Evolutionary conservation across 164 flowering plant genomes (phyloP).

Genomic region (Platanus orientalis): DNA sequence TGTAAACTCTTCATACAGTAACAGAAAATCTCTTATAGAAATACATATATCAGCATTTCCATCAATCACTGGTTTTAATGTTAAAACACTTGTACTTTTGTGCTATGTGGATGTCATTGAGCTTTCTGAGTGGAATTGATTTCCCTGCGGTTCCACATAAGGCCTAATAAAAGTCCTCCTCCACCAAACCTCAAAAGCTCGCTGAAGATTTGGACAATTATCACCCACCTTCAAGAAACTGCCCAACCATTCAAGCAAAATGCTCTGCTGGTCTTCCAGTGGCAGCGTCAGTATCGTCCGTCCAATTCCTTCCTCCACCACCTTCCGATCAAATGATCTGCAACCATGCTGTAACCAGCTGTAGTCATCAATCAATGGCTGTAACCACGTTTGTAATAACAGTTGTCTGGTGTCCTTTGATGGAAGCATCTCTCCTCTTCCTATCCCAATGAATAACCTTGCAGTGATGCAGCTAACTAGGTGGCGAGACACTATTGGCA

Average conservation of each 20-base stretch:
- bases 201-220: slow-evolving; percentile 90
- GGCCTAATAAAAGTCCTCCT: slow-evolving; percentile 82
- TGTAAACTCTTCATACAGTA: no score
- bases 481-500: slow-evolving; percentile 68
- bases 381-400: slow-evolving; percentile 75
- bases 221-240: slow-evolving; percentile 80
- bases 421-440: slow-evolving; percentile 85
- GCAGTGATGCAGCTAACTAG: slow-evolving; percentile 80
- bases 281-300: slow-evolving; percentile 91
- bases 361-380: slow-evolving; percentile 89
- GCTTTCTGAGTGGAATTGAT: slow-evolving; percentile 17
- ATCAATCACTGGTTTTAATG: not conserved
- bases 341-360: slow-evolving; percentile 83
- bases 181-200: slow-evolving; percentile 99
- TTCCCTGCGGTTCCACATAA: slow-evolving; percentile 35
- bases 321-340: slow-evolving; percentile 76
- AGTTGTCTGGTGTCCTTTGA: slow-evolving; percentile 69
- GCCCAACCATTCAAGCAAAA: slow-evolving; percentile 81
- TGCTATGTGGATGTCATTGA: slow-evolving; percentile 13
- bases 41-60: no score
- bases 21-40: no score
- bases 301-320: slow-evolving; percentile 97
- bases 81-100: not conserved
- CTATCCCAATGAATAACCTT: slow-evolving; percentile 81
- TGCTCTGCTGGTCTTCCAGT: slow-evolving; percentile 83